Evolutionary conservation across 129 eudicot genomes (phyloP), one percentile per base, ranked within the genome.

Genomic region (Artemisia argyi): DNA sequence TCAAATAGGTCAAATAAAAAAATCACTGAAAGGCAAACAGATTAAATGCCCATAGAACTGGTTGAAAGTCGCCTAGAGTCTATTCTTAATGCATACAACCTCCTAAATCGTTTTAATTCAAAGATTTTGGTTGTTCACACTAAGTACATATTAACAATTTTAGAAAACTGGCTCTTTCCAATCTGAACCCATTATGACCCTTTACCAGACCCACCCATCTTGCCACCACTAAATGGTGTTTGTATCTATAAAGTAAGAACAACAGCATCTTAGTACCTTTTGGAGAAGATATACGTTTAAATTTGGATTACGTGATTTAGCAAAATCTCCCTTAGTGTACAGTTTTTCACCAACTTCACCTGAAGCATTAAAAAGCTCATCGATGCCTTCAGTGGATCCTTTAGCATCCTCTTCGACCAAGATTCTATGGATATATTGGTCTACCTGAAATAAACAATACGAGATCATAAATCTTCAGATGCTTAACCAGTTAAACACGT

Each of bases 401-500:
- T 76, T 85, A 49, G 86, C 82, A 65, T 95, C 99, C 80, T 91
- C 99, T 84, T 95, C 99, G 22, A 91, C 96, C 61, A 95, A 83
- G 63, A 95, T 78, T 85, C 97, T 86, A 58, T 95, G 97, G 69
- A 91, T 88, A 83, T 86, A 95, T 59, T 90, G 97, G 75, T 95
- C 91, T 46, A 95, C 99, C 99, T 95, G 87, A 54, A 86, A 66
- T 12, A 9, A 64, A 35, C n/a, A 61, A 39, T 61, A 11, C 5
- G 22, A 39, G 39, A 17, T 39, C 46, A 7, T 39, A 39, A 39
- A 39, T 39, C 46, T 39, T 39, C 2, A 39, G 11, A 39, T 39
- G 46, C 46, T 64, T 42, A 11, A 30, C 5, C 30, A 16, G 28
- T 17, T 10, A 47, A 39, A 5, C 15, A 61, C 19, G 11, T 24